Evolutionary conservation across 345 rosid genomes (phyloP).

Genomic region (Eucalyptus pauciflora): DNA sequence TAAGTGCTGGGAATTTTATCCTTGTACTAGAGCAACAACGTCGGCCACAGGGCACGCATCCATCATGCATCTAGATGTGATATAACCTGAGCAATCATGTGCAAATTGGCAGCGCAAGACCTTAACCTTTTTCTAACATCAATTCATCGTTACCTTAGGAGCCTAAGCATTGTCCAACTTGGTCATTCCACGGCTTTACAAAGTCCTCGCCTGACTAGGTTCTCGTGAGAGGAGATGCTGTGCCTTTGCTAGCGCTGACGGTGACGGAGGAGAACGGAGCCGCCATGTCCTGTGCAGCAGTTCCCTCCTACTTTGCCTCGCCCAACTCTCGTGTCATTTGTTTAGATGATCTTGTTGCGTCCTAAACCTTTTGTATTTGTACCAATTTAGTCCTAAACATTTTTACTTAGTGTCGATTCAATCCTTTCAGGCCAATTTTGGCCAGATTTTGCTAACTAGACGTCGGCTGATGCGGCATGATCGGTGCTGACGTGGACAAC

Average conservation of each 20-base stretch:
- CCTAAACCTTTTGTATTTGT: no score
- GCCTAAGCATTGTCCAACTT: no score
- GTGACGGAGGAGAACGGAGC: neutral
- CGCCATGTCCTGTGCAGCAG: neutral
- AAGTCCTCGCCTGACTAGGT: neutral
- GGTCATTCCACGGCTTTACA: neutral
- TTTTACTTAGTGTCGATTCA: no score
- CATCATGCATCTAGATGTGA: neutral
- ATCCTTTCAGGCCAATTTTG: no score
- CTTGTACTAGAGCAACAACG: neutral
- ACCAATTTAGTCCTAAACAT: no score
- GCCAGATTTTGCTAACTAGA: no score
- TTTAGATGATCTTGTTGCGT: neutral
- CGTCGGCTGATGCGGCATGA: no score
- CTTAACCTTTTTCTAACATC: neutral
- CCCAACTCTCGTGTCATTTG: neutral
- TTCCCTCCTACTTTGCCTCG: neutral
- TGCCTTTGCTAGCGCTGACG: neutral
- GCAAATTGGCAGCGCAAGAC: neutral
- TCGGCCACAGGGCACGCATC: neutral
- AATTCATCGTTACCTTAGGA: neutral
- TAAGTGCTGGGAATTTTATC: neutral
- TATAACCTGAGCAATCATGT: neutral
- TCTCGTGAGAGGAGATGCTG: neutral
- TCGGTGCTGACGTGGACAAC: no score